phyloP scores from a whole-genome alignment of 1,284 basidiomycete genomes.

The Malassezia vespertilionis region DNA sequence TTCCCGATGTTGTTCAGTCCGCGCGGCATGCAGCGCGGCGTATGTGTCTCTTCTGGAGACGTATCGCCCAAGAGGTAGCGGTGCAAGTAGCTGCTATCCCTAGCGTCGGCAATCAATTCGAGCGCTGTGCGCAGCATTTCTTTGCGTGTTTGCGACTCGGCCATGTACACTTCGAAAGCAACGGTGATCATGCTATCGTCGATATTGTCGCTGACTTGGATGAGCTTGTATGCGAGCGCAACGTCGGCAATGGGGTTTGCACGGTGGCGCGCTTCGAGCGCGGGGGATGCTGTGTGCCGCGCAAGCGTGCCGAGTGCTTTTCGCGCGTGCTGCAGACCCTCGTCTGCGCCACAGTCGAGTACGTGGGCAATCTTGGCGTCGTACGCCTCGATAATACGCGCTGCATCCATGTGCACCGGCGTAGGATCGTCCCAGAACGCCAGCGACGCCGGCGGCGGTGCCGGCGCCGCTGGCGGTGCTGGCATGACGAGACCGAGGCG shows the following conservation, averaged over 20 bases:
- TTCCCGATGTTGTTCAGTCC: conserved; percentile 86
- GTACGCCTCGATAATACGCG: conserved; percentile 3
- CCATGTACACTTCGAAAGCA: conserved; percentile 62
- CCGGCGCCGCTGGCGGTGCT: neutral
- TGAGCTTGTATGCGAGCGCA: conserved; percentile 60
- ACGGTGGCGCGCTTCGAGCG: neutral
- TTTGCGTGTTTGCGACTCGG: conserved; percentile 51
- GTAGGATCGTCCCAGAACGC: neutral
- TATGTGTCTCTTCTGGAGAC: conserved; percentile 22
- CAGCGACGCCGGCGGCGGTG: neutral
- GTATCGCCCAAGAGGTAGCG: conserved; percentile 57
- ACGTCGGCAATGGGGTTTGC: conserved; percentile 52
- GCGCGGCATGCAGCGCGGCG: conserved; percentile 60
- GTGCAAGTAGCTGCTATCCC: conserved; percentile 62
- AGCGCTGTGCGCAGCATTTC: conserved; percentile 47
- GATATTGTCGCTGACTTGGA: conserved; percentile 60
- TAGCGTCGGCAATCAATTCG: conserved; percentile 53
- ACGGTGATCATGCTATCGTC: conserved; percentile 67
- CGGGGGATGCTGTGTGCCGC: neutral
- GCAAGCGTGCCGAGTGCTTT: conserved; percentile 4
- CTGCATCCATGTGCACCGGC: neutral
- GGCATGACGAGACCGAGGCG: conserved; percentile 5
- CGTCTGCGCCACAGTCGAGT: conserved; percentile 10
- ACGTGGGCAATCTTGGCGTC: neutral
- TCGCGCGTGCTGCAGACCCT: neutral